A percentile compares a stretch with the other conserved stretches of the same genome.
Evolutionary conservation across 1,284 basidiomycete genomes (phyloP).

Genomic region (Trametes pubescens): DNA sequence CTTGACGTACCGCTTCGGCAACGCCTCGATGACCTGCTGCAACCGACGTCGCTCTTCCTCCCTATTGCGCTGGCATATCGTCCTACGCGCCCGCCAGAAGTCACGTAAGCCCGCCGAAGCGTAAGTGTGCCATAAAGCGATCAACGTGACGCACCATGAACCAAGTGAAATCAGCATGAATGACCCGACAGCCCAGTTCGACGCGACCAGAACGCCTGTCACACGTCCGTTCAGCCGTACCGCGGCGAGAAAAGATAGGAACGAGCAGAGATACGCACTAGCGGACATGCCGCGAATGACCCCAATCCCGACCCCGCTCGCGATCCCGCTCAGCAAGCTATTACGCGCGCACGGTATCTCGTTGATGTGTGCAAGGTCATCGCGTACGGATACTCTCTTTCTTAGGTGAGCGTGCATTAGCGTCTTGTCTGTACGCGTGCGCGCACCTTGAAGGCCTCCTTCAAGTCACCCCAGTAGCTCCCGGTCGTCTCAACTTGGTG

Average conservation of each 20-base stretch:
- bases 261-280: conserved; percentile 47
- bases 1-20: conserved; percentile 62
- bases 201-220: conserved; percentile 54
- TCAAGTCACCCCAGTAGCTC: conserved; percentile 50
- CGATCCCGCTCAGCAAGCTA: conserved; percentile 61
- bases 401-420: conserved; percentile 40
- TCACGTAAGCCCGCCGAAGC: background rate
- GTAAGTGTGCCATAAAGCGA: conserved; percentile 7
- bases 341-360: conserved; percentile 71
- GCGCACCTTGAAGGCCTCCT: conserved; percentile 54
- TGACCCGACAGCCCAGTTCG: conserved; percentile 64
- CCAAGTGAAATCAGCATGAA: conserved; percentile 60
- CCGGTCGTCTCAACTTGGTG: conserved; percentile 56
- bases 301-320: conserved; percentile 60
- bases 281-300: conserved; percentile 64
- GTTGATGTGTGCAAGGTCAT: conserved; percentile 56
- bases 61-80: conserved; percentile 66
- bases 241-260: background rate
- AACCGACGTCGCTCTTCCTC: conserved; percentile 63
- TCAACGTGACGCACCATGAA: conserved; percentile 50
- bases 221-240: conserved; percentile 2
- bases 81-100: conserved; percentile 50
- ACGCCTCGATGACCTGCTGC: conserved; percentile 64
- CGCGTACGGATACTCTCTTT: conserved; percentile 55
- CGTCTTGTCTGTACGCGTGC: background rate